Evolutionary conservation across 2,329 filamentous ascomycete species (phyloP), one percentile per base, ranked within the genome.

Genomic region (Akanthomyces dipterigenus): DNA sequence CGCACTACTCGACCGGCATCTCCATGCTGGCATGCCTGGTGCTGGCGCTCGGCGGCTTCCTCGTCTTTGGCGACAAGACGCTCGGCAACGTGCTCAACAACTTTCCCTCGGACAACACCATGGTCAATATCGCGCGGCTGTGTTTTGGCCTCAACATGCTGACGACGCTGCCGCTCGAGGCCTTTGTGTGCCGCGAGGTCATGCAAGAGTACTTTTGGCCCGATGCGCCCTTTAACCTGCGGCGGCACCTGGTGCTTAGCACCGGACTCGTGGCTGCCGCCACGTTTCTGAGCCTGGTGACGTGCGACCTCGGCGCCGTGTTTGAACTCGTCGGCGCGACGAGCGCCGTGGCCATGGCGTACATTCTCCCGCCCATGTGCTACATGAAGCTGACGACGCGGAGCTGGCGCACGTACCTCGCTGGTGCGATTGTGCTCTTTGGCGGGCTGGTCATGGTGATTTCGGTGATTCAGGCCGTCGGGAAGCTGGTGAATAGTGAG

Each of bases 91-190:
- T 99, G 57, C 86, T 99, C 69, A 99, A 99, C 80, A 99, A 99
- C 77, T 98, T 99, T 71, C 90, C 93, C 1, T 81, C 87, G 22
- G 87, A 96, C 75, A 98, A 96, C 75, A 82, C 88, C 67, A 88
- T 98, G 85, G 92, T 98, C 71, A 98, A 97, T 75, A 82, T 99
- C 62, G 95, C 95, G 24, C 88, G 95, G 58, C 82, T 99, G 55
- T 97, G 91, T 76, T 98, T 99, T 71, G 95, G 95, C 2, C 83
- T 99, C 66, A 99, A 99, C 80, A 99, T 99, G 95, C 86, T 99
- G 69, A 97, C 95, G 16, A 98, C 95, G 1, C 80, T 99, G 40
- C 95, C 95, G 0, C 87, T 99, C 63, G 95, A 99, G 79, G 93
- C 92, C 18, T 99, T 99, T 73, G 95, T 99, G 60, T 99, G 95